Conservation (phyloP, 1,284 basidiomycete species). For the Nidula niveotomentosa region DNA sequence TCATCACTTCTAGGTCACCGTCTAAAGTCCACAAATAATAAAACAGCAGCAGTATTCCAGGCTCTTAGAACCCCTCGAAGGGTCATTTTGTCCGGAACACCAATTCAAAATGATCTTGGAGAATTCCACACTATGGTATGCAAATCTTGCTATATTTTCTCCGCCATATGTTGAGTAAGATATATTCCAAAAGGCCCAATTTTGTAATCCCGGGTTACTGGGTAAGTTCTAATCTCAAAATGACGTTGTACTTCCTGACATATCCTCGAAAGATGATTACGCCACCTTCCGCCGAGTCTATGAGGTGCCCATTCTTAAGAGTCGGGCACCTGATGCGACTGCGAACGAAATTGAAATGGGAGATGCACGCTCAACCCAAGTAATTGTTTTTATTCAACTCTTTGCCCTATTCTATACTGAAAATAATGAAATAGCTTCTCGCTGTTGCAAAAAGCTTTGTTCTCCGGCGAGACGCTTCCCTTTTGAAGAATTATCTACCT, state of each 20-base stretch:
- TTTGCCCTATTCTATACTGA: conserved; percentile 1
- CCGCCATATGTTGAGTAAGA: not conserved
- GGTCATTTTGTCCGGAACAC: conserved; percentile 94
- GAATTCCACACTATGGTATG: conserved; percentile 96
- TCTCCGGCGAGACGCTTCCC: conserved; percentile 81
- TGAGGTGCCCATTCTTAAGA: conserved; percentile 88
- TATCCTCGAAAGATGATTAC: conserved; percentile 58
- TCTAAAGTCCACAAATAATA: conserved; percentile 90
- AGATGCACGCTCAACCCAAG: conserved; percentile 71
- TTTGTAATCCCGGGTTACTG: conserved; percentile 90
- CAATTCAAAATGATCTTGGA: conserved; percentile 94
- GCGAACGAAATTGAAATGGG: conserved; percentile 76
- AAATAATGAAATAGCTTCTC: conserved; percentile 52
- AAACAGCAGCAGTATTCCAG: conserved; percentile 90
- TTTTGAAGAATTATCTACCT: conserved; percentile 85
- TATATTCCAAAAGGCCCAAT: conserved; percentile 65
- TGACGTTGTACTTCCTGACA: too few relatives aligned
- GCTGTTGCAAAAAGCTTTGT: conserved; percentile 86
- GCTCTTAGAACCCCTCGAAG: conserved; percentile 73
- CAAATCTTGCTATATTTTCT: conserved; percentile 4
- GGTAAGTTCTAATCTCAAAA: conserved; percentile 40
- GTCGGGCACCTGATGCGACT: conserved; percentile 78
- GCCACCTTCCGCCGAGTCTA: conserved; percentile 78
- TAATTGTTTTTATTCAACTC: conserved; percentile 23
- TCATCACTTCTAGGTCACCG: conserved; percentile 71